Percentiles rank a stretch among this genome's conserved stretches.
These are phyloP conservation scores for Microdochium trichocladiopsis DNA, from an alignment of 2,329 filamentous ascomycete genomes.

Conservation along the genomic window DNA sequence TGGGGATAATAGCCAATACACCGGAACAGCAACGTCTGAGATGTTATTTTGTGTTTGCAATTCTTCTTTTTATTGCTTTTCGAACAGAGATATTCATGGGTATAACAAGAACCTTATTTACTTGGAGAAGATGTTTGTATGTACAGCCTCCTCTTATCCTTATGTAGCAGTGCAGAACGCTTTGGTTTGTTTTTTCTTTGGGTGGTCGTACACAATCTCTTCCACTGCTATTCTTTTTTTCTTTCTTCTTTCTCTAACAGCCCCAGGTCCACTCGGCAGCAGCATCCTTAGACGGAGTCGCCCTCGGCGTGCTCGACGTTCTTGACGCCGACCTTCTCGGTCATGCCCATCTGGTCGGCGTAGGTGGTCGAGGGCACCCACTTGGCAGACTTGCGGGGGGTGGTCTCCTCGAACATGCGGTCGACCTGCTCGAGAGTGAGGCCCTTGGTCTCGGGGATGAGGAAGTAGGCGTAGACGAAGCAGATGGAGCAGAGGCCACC, in stretches of 20 bases:
- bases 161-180: no score
- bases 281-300: neutral
- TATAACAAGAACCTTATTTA: no score
- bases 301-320: conserved; percentile 13
- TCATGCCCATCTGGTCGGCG: conserved; percentile 46
- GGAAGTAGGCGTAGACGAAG: conserved; percentile 63
- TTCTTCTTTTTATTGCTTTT: no score
- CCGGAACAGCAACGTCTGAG: no score
- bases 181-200: no score
- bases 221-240: neutral
- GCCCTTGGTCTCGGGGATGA: conserved; percentile 69
- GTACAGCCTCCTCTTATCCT: no score
- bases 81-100: no score
- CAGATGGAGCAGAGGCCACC: conserved; percentile 56
- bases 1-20: no score
- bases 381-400: conserved; percentile 66
- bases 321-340: conserved; percentile 20
- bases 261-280: neutral
- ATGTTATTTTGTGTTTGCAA: no score
- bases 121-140: no score
- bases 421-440: conserved; percentile 74
- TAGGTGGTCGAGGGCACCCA: conserved; percentile 71
- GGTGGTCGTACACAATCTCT: no score
- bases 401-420: conserved; percentile 84
- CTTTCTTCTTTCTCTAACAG: neutral